Evolutionary conservation across 768 basidiomycete genomes (phyloP).

Genomic region (Auricularia cornea): DNA sequence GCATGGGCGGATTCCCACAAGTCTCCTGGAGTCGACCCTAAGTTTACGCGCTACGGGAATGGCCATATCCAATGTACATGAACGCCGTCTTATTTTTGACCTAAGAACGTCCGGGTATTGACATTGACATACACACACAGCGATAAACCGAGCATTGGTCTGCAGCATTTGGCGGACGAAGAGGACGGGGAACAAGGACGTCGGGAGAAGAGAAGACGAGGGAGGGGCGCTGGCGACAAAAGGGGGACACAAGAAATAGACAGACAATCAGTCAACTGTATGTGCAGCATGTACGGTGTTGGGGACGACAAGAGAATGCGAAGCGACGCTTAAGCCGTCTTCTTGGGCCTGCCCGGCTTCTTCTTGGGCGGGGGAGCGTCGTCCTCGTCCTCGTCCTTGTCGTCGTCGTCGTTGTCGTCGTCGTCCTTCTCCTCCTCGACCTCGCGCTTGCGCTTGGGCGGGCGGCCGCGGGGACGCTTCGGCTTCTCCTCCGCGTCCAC

Average conservation of each 20-base stretch:
- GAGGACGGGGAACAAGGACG: too few species aligned
- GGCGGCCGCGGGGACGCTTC: conserved; percentile 44
- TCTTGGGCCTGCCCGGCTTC: background rate
- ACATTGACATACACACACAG: too few species aligned
- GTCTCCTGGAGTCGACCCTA: background rate
- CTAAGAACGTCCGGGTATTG: too few species aligned
- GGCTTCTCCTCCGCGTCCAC: conserved; percentile 29
- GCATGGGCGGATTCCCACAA: background rate
- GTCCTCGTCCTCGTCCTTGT: background rate
- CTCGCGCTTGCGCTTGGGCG: conserved; percentile 38
- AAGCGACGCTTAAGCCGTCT: background rate
- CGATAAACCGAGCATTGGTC: too few species aligned
- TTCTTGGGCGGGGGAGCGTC: background rate
- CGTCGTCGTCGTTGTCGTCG: background rate
- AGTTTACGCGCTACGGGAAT: too few species aligned
- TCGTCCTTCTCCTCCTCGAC: background rate
- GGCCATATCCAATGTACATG: too few species aligned
- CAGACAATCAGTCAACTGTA: background rate
- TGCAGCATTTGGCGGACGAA: too few species aligned
- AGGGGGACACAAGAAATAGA: background rate
- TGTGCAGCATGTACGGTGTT: background rate
- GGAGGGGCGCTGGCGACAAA: background rate
- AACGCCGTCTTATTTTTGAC: too few species aligned
- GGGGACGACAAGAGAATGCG: background rate
- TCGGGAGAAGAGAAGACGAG: too few species aligned